Percentiles rank a stretch among this genome's conserved stretches.
Conservation (phyloP, 805 yeast genomes). For the Hanseniaspora thailandica region DNA sequence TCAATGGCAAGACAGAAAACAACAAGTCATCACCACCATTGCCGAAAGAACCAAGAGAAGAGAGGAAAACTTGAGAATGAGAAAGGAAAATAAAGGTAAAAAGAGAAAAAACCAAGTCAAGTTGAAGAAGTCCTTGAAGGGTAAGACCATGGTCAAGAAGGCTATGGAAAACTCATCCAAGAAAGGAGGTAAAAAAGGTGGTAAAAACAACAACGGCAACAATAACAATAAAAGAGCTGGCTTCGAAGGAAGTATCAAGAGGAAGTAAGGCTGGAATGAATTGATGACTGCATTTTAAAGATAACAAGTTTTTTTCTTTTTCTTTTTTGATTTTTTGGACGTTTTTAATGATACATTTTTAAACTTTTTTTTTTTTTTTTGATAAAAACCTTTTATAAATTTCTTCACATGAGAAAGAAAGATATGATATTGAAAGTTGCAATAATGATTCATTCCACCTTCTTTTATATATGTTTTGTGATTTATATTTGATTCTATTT, state of each 20-base stretch:
- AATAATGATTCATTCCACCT: neutral
- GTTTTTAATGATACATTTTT: neutral
- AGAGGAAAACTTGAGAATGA: constrained; percentile 76
- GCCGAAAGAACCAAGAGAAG: constrained; percentile 73
- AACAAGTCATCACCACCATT: constrained; percentile 61
- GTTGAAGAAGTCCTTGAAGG: constrained; percentile 30
- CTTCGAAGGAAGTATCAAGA: constrained; percentile 58
- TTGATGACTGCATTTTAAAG: neutral
- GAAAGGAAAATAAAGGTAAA: constrained; percentile 76
- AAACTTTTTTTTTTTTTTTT: neutral
- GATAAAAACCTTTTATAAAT: neutral
- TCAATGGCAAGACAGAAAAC: constrained; percentile 88
- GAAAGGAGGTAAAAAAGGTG: neutral
- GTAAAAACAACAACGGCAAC: too few species aligned
- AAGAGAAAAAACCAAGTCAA: constrained; percentile 63
- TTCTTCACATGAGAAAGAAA: too few species aligned
- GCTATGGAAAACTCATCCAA: neutral
- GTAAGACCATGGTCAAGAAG: constrained; percentile 19
- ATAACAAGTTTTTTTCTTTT: neutral
- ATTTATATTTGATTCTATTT: constrained; percentile 19
- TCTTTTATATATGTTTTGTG: too few species aligned
- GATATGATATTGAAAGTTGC: neutral
- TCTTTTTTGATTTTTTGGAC: neutral
- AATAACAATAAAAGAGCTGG: constrained; percentile 61
- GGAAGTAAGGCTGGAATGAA: constrained; percentile 16